These are phyloP conservation scores for Arabis alpina DNA, from an alignment of 345 rosid species.

Conservation along the genomic window DNA sequence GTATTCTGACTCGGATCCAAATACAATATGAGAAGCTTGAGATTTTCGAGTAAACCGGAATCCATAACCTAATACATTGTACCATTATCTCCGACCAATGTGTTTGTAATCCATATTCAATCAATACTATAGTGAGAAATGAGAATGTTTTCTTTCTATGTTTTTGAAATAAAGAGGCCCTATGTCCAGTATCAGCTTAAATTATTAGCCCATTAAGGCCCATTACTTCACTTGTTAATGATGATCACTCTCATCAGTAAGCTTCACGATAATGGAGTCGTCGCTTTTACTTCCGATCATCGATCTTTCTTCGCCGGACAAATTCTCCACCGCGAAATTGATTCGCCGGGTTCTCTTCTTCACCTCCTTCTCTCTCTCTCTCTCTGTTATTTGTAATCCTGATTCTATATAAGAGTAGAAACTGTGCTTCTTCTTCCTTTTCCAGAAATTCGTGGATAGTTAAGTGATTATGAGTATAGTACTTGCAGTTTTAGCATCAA, in stretches of 20 bases:
- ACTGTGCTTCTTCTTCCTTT: neutral
- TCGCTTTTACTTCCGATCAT: conserved; percentile 53
- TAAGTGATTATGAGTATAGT: neutral
- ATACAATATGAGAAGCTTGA: conserved; percentile 1
- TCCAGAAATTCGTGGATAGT: neutral
- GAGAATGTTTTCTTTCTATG: no score
- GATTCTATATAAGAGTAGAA: neutral
- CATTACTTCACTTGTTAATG: neutral
- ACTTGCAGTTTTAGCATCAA: neutral
- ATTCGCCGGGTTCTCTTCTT: conserved; percentile 57
- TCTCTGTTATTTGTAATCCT: neutral
- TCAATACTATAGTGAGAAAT: no score
- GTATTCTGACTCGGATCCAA: conserved; percentile 21
- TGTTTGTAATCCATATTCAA: no score
- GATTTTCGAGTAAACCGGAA: neutral
- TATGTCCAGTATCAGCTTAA: no score
- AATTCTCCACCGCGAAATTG: conserved; percentile 48
- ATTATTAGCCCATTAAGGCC: no score
- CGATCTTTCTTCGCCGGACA: conserved; percentile 55
- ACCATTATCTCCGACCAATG: no score
- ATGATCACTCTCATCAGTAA: neutral
- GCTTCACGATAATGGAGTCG: conserved; percentile 5
- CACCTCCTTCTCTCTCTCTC: conserved; percentile 11
- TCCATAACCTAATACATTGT: no score
- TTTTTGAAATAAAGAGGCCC: no score